Evolutionary conservation across 805 yeast genomes (phyloP).

Genomic region (Hanseniaspora hatyaiensis): DNA sequence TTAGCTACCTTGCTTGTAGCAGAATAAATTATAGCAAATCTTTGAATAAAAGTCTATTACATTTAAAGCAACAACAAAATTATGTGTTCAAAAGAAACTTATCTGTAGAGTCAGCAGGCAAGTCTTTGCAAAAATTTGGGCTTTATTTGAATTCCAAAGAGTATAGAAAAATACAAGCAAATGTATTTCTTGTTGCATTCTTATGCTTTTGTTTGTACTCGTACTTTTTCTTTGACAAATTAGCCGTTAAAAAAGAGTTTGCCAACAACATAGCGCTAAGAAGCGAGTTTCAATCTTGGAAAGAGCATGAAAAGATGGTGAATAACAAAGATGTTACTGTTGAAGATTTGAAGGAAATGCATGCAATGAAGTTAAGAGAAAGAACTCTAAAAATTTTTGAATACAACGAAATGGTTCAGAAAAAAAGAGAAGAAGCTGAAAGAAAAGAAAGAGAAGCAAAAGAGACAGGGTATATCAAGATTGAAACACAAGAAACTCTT

Average conservation of each 20-base stretch:
- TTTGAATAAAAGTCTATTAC: too few species aligned
- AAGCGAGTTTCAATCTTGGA: constrained; percentile 12
- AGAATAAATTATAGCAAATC: too few species aligned
- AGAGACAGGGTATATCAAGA: background rate
- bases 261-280: constrained; percentile 1
- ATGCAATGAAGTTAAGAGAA: background rate
- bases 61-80: too few species aligned
- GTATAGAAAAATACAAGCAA: constrained; percentile 1
- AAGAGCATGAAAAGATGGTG: constrained; percentile 2
- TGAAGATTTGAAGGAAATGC: constrained; percentile 2
- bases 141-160: constrained; percentile 8
- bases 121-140: background rate
- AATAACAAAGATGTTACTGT: constrained; percentile 3
- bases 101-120: background rate
- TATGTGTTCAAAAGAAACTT: background rate
- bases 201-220: constrained; percentile 1
- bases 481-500: background rate
- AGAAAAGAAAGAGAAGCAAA: background rate
- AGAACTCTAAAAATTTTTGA: constrained; percentile 4
- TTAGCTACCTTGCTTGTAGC: too few species aligned
- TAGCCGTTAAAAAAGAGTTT: background rate
- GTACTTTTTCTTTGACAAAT: background rate
- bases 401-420: background rate
- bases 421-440: constrained; percentile 3
- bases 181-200: background rate